phyloP scores from a whole-genome alignment of 805 yeast genomes.

The Maudiozyma turicensis region DNA sequence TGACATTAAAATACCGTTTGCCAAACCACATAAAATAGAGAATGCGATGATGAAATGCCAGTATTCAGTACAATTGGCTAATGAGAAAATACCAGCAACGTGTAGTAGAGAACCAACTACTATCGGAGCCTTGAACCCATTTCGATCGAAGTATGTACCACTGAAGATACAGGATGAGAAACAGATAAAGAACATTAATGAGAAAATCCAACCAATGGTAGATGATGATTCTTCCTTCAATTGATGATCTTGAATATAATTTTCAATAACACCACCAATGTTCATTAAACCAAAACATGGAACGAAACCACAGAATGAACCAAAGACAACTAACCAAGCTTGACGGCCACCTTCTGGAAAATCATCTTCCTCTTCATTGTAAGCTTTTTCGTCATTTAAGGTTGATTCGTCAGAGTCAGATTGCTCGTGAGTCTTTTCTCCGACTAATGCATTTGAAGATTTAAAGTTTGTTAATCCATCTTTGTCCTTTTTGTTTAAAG shows the following conservation, averaged over 20 bases:
- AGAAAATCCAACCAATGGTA: constrained; percentile 55
- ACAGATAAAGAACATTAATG: constrained; percentile 42
- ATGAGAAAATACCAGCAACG: constrained; percentile 41
- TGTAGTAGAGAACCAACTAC: constrained; percentile 33
- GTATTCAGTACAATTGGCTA: constrained; percentile 40
- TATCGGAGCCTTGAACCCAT: constrained; percentile 39
- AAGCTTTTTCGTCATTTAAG: constrained; percentile 1
- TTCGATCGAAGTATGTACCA: constrained; percentile 49
- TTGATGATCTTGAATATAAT: constrained; percentile 49
- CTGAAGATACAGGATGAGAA: constrained; percentile 41
- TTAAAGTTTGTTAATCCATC: not conserved
- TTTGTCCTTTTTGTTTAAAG: not conserved
- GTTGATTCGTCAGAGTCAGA: not conserved
- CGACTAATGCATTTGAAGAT: not conserved
- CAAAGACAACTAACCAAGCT: constrained; percentile 50
- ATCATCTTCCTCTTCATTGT: constrained; percentile 6
- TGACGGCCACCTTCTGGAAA: constrained; percentile 52
- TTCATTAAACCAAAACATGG: constrained; percentile 49
- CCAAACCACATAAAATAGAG: constrained; percentile 45
- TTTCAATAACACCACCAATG: constrained; percentile 52
- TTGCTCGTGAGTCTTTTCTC: not conserved
- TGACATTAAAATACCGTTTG: constrained; percentile 45
- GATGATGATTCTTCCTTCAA: constrained; percentile 37
- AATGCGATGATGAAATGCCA: constrained; percentile 56
- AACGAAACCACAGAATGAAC: constrained; percentile 47